phyloP scores from a whole-genome alignment of 2,329 filamentous ascomycete species.

The Aspergillus intermedius region DNA sequence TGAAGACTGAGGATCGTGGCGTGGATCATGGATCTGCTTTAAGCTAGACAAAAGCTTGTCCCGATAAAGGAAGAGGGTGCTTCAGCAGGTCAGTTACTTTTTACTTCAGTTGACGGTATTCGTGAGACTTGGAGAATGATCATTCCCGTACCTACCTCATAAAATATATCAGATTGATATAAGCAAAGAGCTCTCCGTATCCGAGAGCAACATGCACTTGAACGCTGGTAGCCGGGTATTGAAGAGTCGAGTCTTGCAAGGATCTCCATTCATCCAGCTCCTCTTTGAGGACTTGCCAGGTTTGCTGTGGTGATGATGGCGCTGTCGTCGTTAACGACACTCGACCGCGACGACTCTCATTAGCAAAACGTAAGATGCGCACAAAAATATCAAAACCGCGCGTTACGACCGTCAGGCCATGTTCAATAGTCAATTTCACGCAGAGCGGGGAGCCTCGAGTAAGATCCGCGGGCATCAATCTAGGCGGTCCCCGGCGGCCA shows the following conservation, averaged over 20 bases:
- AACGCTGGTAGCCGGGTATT: constrained; percentile 27
- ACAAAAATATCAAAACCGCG: constrained; percentile 34
- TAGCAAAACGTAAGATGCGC: constrained; percentile 30
- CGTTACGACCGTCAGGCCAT: constrained; percentile 29
- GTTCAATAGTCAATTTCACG: constrained; percentile 24
- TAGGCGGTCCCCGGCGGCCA: constrained; percentile 14
- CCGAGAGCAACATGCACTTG: constrained; percentile 31
- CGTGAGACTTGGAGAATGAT: not conserved
- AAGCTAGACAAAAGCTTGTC: constrained; percentile 29
- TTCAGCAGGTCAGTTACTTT: constrained; percentile 2
- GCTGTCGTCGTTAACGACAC: constrained; percentile 11
- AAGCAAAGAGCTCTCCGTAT: constrained; percentile 31
- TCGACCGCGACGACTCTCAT: constrained; percentile 27
- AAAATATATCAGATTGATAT: constrained; percentile 33
- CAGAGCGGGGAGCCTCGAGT: constrained; percentile 15
- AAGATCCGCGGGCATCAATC: constrained; percentile 26
- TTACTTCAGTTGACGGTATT: not conserved
- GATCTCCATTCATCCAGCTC: constrained; percentile 32
- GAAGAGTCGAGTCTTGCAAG: constrained; percentile 28
- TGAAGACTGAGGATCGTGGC: constrained; percentile 12
- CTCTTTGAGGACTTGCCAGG: constrained; percentile 24
- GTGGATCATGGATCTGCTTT: constrained; percentile 13
- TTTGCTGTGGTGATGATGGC: constrained; percentile 13
- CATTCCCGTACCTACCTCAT: constrained; percentile 23
- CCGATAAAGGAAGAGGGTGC: constrained; percentile 29